Percentiles rank a stretch among this genome's conserved stretches.
Evolutionary conservation across 441 rosid genomes (phyloP).

Genomic region (Hypseocharis bilobata): DNA sequence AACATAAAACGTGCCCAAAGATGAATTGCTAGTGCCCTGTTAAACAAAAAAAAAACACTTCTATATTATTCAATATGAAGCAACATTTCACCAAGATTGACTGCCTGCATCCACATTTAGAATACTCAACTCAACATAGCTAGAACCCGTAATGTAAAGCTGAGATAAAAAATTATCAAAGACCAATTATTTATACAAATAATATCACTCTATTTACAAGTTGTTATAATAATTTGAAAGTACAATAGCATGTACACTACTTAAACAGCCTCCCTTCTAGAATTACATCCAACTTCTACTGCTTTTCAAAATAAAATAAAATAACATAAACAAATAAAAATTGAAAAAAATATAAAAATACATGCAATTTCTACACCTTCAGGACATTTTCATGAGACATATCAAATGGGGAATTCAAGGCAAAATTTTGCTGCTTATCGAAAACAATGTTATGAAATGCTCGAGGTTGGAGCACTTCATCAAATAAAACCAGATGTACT

Average conservation of each 20-base stretch:
- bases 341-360: not conserved
- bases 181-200: not conserved
- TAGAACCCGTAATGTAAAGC: not conserved
- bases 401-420: not conserved
- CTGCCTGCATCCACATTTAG: not conserved
- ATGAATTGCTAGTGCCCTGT: not conserved
- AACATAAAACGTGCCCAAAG: not conserved
- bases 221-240: slow-evolving; percentile 1
- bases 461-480: not conserved
- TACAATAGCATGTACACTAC: slow-evolving; percentile 2
- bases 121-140: not conserved
- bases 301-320: not conserved
- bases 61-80: not conserved
- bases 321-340: not conserved
- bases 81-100: not conserved
- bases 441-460: not conserved
- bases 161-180: not conserved
- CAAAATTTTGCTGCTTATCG: not conserved
- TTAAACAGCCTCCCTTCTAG: not conserved
- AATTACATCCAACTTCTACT: not conserved
- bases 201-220: not conserved
- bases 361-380: not conserved
- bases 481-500: not conserved
- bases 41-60: too few species aligned
- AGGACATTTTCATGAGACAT: not conserved